Base-by-base conservation (phyloP, 2,329 filamentous ascomycete species). In the Penicillium fuscoglaucum region DNA sequence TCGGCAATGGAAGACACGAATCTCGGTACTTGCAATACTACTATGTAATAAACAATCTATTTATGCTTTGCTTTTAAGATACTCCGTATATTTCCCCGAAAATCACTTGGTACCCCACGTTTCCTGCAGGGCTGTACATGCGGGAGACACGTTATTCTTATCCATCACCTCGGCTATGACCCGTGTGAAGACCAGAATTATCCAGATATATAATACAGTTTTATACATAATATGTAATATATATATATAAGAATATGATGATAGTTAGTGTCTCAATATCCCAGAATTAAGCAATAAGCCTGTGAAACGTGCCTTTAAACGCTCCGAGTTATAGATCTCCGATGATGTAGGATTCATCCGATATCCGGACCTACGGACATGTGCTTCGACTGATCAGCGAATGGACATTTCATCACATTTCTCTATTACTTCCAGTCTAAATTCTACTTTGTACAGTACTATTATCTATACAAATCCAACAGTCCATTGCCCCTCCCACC, bases 361-460 rank as follows among this genome's bases (percentile, higher is more conserved):
- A 61, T 59, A 61, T 62, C 58, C 66, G 64, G 65, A 61, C 64
- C 47, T 60, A 47, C 57, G 61, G 61, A 52, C 64, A 65, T 67
- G 60, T 66, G 57, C 58, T 49, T 50, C 29, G 51, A 52, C 31
- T 33, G 39, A 45, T 56, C 15, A 45, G 40, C 54, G 26, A 52
- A 39, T 19, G 17, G 9, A 46, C 29, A 29, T 28, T 41, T 17
- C 52, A n/a, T 21, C 15, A 8, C 8, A 28, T 33, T 40, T 29
- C 4, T 31, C 6, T 10, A 47, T 33, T 15, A 6, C 12, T 52
- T 50, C 41, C 47, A 45, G n/a, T 31, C 33, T 40, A 21, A 39
- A n/a, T 9, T 24, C 12, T 17, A 2, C 24, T 31, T 21, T 50
- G 24, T 24, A 57, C 10, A 37, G 8, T 24, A 24, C 24, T 12